Evolutionary conservation across 805 yeast genomes (phyloP), one percentile per base, ranked within the genome.

Genomic region (Spathaspora passalidarum): DNA sequence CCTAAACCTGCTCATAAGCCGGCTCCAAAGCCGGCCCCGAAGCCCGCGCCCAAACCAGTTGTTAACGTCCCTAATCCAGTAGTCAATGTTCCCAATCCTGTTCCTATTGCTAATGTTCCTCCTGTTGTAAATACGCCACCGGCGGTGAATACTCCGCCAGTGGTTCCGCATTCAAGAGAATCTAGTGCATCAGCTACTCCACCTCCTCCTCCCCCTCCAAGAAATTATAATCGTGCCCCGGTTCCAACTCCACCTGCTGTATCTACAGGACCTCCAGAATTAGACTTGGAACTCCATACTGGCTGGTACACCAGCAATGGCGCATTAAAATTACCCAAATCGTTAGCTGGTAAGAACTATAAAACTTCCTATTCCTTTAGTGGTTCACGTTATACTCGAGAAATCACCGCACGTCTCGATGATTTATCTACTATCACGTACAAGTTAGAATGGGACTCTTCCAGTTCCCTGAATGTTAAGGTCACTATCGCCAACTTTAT

Each of bases 291-390:
- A 39, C 57, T 79, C 2, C 43, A 56, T 0, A 54, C 72, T 0
- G 74, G 75, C 1, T 80, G 84, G 84, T 79, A 67, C 57, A 65
- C 73, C 1, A 56, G 62, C 11, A 49, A 59, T 4, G 54, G 59
- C 3, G 43, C 57, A 1, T 51, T 44, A 3, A 43, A 46, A 1
- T 50, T 76, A n/a, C 83, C 83, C 1, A 42, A 48, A 9, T 60
- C 60, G 38, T 57, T 79, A 2, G 41, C 55, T 18, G 74, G 74
- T 0, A 56, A 68, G 26, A 68, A 66, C 47, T 71, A 64, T 53
- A 40, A 54, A 3, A 51, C 66, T 1, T 51, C 62, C 1, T 54
- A 41, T 34, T 44, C 56, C 3, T 39, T 22, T 0, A 36, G 44
- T 1, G 52, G 51, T 13, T 44, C 50, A 2, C 47, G 49, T 1